Conservation (phyloP, 352 stramenopile species). For the Pythium utonaiense region DNA sequence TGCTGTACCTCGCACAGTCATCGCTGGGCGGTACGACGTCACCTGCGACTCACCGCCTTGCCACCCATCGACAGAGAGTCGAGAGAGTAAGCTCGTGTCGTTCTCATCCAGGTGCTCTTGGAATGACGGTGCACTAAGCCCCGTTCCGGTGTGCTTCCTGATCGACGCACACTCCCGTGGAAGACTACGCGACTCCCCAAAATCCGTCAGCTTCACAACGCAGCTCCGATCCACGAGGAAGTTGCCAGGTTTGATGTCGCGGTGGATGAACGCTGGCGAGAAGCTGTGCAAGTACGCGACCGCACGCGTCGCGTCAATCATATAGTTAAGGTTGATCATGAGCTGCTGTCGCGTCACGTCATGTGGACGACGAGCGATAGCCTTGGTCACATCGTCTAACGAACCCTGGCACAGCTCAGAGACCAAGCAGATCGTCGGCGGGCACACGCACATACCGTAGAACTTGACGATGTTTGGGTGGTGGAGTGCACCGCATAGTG, state of each 20-base stretch:
- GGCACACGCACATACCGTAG: constrained; percentile 79
- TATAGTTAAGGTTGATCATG: constrained; percentile 56
- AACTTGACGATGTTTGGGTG: constrained; percentile 84
- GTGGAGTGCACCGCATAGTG: constrained; percentile 59
- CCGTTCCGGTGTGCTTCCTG: background rate
- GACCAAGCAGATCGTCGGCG: constrained; percentile 69
- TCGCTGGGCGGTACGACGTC: constrained; percentile 17
- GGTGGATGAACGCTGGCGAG: constrained; percentile 61
- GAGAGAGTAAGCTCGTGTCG: background rate
- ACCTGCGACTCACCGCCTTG: background rate
- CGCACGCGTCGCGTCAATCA: constrained; percentile 57
- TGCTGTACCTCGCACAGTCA: constrained; percentile 73
- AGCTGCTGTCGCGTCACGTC: constrained; percentile 53
- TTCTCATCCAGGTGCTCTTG: background rate
- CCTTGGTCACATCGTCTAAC: constrained; percentile 44
- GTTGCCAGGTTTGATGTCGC: constrained; percentile 76
- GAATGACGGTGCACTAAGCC: background rate
- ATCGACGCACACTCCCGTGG: constrained; percentile 17
- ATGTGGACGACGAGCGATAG: constrained; percentile 38
- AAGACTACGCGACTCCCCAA: constrained; percentile 33
- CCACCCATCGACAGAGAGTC: background rate
- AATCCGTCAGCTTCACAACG: constrained; percentile 35
- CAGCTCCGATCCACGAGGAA: constrained; percentile 65
- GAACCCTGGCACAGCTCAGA: constrained; percentile 73
- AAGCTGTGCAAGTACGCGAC: constrained; percentile 77